Percentiles rank a stretch among this genome's conserved stretches.
phyloP scores from a whole-genome alignment of 306 rosid genomes.

The Fragaria nilgerrensis region DNA sequence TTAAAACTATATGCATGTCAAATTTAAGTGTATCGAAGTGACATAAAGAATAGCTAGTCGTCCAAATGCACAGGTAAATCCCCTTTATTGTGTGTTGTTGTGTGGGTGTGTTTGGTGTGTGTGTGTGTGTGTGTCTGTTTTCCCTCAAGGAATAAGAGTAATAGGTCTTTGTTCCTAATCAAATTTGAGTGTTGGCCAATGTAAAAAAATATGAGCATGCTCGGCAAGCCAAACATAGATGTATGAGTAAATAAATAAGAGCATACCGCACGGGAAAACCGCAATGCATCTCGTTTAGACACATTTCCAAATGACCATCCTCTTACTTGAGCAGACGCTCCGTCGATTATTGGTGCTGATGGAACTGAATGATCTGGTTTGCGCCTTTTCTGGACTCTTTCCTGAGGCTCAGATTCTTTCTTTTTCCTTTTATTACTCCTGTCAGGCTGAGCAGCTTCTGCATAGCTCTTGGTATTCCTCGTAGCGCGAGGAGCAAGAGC shows the following conservation, averaged over 20 bases:
- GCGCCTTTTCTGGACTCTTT: constrained; percentile 74
- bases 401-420: constrained; percentile 79
- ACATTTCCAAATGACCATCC: constrained; percentile 92
- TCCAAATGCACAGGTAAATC: background rate
- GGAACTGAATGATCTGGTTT: constrained; percentile 67
- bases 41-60: background rate
- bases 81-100: background rate
- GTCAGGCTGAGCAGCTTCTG: constrained; percentile 75
- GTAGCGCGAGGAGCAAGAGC: constrained; percentile 95
- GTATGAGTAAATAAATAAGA: constrained; percentile 1
- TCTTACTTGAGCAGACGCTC: constrained; percentile 89
- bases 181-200: background rate
- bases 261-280: constrained; percentile 89
- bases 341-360: constrained; percentile 80
- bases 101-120: background rate
- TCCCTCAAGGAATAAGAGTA: background rate
- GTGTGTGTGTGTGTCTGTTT: background rate
- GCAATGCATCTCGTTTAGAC: constrained; percentile 80
- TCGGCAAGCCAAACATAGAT: background rate
- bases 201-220: background rate
- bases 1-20: background rate
- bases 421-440: constrained; percentile 83
- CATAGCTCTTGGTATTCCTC: constrained; percentile 86
- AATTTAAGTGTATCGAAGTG: background rate
- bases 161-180: background rate